Evolutionary conservation across 2,329 filamentous ascomycete genomes (phyloP), one percentile per base, ranked within the genome.

Genomic region (Plenodomus tracheiphilus): DNA sequence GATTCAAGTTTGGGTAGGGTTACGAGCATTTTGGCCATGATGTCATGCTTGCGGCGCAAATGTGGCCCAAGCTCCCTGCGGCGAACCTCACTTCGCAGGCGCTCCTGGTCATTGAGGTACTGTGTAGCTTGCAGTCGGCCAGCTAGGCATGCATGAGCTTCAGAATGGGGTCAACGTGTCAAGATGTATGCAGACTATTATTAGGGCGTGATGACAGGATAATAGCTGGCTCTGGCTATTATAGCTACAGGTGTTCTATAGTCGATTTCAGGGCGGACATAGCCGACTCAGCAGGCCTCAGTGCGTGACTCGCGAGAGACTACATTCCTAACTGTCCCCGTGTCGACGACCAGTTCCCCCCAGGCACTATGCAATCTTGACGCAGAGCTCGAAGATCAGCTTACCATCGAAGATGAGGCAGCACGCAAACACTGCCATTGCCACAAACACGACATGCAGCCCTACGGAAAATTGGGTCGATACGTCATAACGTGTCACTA

Each of bases 401-500:
- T 25, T 6, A 6, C 22, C 22, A 25, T 25, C 22, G 22, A 6
- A 10, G 22, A 25, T 25, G 22, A 15, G 6, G 8, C 6, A 32
- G 28, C 9, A 11, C 9, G 4, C 28, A 10, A 32, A 32, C 11
- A 4, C 7, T 8, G 18, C 17, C 37, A 39, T 39, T 21, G 18
- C 13, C 7, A 11, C 8, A 32, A 4, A 16, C 11, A 18, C 22
- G 20, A n/a, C 22, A 25, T 37, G 25, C 44, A 41, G 32, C 21
- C 21, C 39, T 37, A 20, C 15, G 13, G 39, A 22, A 42, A 25
- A 40, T 16, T 43, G 39, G 45, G 43, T 34, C 20, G 6, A n/a
- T 49, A 49, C 51, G 51, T 53, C 51, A 53, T 41, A 2, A 44
- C 35, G 42, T 42, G 51, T 49, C 50, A 49, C 44, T 28, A 10